Evolutionary conservation across 768 basidiomycete genomes (phyloP), one percentile per base, ranked within the genome.

Genomic region (Pleurotus sapidus): DNA sequence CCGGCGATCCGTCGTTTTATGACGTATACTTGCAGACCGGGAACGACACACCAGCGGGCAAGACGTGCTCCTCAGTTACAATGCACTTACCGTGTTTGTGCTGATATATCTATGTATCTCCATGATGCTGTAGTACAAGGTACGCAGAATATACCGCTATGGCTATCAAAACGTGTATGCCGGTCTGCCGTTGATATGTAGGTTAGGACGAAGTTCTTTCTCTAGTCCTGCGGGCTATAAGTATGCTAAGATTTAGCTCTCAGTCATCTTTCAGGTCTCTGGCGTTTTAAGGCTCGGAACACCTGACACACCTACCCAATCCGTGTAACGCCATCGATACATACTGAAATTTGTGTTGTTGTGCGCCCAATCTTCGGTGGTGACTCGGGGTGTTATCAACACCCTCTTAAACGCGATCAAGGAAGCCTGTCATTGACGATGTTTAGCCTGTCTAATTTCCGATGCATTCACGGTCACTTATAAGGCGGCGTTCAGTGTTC

Each of bases 1-100:
- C 77, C 23, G 76, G 64, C 60, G 69, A 70, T 27, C 46, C 76
- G 3, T 69, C 68, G 8, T 68, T 77, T 56, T 84, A 77, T 60
- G 67, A 75, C 55, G 62, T 84, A 5, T 83, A 77, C 66, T 64
- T 84, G 54, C 81, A 83, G 64, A 72, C 71, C 11, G 80, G 79
- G 18, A 83, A 80, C 59, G 79, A 81, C 55, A 69, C 67, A 24
- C 82, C 83, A 1, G 11, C 72, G 0, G 73, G 73, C 43, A 65
- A 64, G 45, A 68, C 64, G 30, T 79, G 75, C 54, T 72, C 72
- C 38, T 57, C 73, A 51, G 70, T 74, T 11, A 76, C 76, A 4
- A 68, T 78, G 55, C 78, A 80, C 62, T 60, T 79, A 40, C 77
- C 76, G 7, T 79, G 77, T 55, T 61, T 78, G 56, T 80, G 77